phyloP scores from a whole-genome alignment of 2,329 filamentous ascomycete genomes.

The Colletotrichum viniferum region DNA sequence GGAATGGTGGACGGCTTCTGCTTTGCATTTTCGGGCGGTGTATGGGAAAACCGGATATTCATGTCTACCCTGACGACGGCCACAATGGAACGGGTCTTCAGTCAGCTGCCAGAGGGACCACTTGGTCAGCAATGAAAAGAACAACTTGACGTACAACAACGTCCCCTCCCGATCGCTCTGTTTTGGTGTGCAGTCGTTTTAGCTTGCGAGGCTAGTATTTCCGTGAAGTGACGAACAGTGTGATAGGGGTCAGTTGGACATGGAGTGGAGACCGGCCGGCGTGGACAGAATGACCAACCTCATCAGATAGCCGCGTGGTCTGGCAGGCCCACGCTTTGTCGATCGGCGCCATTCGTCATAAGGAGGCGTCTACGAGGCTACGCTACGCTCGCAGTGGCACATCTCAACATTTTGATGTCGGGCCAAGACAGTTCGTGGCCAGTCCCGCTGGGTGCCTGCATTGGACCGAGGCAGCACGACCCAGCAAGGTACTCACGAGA shows the following conservation, averaged over 20 bases:
- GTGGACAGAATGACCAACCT: not conserved
- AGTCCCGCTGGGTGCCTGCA: not conserved
- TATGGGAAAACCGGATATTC: conserved; percentile 47
- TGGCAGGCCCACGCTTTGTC: not conserved
- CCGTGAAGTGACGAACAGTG: not conserved
- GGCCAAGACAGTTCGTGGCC: not conserved
- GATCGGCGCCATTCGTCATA: not conserved
- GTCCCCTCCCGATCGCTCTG: conserved; percentile 15
- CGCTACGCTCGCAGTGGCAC: not conserved
- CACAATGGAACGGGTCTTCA: conserved; percentile 36
- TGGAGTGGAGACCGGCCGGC: not conserved
- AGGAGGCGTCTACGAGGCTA: not conserved
- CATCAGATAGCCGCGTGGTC: not conserved
- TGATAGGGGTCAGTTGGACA: not conserved
- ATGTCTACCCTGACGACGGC: conserved; percentile 46
- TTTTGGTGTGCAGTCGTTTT: not conserved
- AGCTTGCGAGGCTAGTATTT: not conserved
- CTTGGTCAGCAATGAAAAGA: conserved; percentile 49
- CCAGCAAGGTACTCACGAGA: not conserved
- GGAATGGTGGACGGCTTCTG: conserved; percentile 36
- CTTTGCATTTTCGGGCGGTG: conserved; percentile 53
- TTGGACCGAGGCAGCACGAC: not conserved
- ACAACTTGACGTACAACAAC: conserved; percentile 25
- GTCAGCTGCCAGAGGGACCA: conserved; percentile 37
- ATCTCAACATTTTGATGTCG: not conserved